Evolutionary conservation across 2,329 filamentous ascomycete genomes (phyloP).

Genomic region (Alternaria ethzedia): DNA sequence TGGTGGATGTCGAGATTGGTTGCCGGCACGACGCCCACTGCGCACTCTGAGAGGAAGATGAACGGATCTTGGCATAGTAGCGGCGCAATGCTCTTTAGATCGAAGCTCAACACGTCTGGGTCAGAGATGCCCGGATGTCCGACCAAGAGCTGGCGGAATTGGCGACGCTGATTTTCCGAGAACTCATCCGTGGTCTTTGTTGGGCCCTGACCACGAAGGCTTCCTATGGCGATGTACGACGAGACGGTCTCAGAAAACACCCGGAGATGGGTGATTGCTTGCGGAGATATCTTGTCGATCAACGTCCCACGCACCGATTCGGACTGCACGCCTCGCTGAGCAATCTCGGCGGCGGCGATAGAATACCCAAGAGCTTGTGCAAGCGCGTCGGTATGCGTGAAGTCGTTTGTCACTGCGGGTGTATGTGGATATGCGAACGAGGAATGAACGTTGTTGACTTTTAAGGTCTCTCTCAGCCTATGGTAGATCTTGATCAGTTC

Average conservation of each 20-base stretch:
- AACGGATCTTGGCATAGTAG: slow-evolving; percentile 75
- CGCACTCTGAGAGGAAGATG: slow-evolving; percentile 79
- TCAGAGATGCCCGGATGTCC: slow-evolving; percentile 54
- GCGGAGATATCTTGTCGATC: slow-evolving; percentile 82
- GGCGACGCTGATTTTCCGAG: slow-evolving; percentile 69
- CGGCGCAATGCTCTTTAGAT: slow-evolving; percentile 55
- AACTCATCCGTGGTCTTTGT: slow-evolving; percentile 72
- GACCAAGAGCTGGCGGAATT: slow-evolving; percentile 78
- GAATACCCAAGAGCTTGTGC: slow-evolving; percentile 77
- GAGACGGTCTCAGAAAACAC: slow-evolving; percentile 87
- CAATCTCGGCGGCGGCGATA: slow-evolving; percentile 87
- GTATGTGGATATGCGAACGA: slow-evolving; percentile 54
- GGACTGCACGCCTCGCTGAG: slow-evolving; percentile 82
- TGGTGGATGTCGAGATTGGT: slow-evolving; percentile 78
- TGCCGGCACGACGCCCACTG: slow-evolving; percentile 71
- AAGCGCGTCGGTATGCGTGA: slow-evolving; percentile 64
- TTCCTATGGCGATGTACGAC: slow-evolving; percentile 81
- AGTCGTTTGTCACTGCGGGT: slow-evolving; percentile 52
- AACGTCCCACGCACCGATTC: slow-evolving; percentile 73
- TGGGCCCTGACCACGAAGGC: slow-evolving; percentile 65
- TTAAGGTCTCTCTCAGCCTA: slow-evolving; percentile 62
- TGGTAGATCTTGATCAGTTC: slow-evolving; percentile 64
- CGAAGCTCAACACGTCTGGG: slow-evolving; percentile 46
- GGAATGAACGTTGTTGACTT: slow-evolving; percentile 57
- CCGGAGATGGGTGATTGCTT: slow-evolving; percentile 83